Evolutionary conservation across 2,329 filamentous ascomycete genomes (phyloP), one percentile per base, ranked within the genome.

Genomic region (Colletotrichum karsti): DNA sequence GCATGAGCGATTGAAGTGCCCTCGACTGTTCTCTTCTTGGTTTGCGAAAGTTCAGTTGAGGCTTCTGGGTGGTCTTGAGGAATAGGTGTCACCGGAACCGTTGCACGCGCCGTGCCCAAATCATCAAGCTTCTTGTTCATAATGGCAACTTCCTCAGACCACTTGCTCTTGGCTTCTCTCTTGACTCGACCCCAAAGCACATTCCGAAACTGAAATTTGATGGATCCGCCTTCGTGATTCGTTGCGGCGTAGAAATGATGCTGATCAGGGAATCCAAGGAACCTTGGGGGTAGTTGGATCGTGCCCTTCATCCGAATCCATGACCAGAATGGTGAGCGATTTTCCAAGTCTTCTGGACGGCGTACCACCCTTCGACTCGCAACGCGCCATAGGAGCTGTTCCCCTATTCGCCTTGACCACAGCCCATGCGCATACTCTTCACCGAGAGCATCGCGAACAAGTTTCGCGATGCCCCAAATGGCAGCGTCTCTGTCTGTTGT

Each of bases 371-470:
- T 3, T 7, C 35, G 4, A 6, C 28, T 41, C 4, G 10, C 33
- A 1, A 70, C 63, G 3, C 63, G 50, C 73, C 73, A 74, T 2
- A 59, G 61, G 3, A 74, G 69, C 44, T 74, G 72, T 15, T 71
- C 63, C 4, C 69, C 51, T 2, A 74, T 46, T 5, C 57, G 41
- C 1, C 35, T 48, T 1, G 62, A 61, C 73, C 73, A 74, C 10
- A 74, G 35, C 0, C 73, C 73, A 1, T 46, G 50, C 3, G 58
- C 63, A 12, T 67, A 67, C 50, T 67, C 63, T 15, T 67, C 58
- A 0, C 58, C 58, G 8, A 55, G 26, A 4, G 42, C 42, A 15
- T 67, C 63, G 9, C 63, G 24, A 3, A 56, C 24, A 2, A 67
- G 58, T n/a, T 67, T 67, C 3, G 70, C 72, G 1, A 74, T 63